Evolutionary conservation across 495 filamentous ascomycete genomes (phyloP), one percentile per base, ranked within the genome.

Genomic region (Glonium stellatum): DNA sequence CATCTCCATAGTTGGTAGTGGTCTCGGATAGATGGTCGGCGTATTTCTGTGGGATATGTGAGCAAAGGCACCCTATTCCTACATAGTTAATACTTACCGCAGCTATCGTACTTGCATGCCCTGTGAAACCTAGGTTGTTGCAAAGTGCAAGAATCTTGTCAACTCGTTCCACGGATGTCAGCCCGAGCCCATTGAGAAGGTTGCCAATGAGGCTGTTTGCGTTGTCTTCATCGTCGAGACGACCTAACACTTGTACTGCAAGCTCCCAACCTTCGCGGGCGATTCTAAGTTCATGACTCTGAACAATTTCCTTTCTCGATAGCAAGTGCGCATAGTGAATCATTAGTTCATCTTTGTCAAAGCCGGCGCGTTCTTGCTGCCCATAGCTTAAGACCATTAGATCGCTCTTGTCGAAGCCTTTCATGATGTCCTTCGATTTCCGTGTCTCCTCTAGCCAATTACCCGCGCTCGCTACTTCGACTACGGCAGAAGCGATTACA

Each of bases 251-350:
- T 47, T 88, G 81, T 55, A 96, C 80, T 0, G 89, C 85, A 58
- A 96, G 72, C 71, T 97, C 87, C 92, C 92, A 97, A 11, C 91
- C 91, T 55, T 88, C 84, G 13, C 81, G 46, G 75, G 46, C 65
- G 56, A 10, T 73, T 69, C 54, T 74, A 72, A 55, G 64, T 60
- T 67, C 69, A 36, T 36, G 69, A 58, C 54, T 63, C 11, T 41
- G 50, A 12, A 75, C 39, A 6, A 57, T 41, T 0, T 78, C 74
- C 53, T 79, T 79, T 5, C 71, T 67, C 58, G 76, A 75, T 13
- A 87, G 63, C 0, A 71, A 70, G 13, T 76, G 72, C 1, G 90
- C 87, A 73, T 95, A 96, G 41, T 79, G 75, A n/a, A 80, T 78
- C 9, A 95, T 75, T 15, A 90, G 80, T 25, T 84, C 81, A 69